phyloP scores from a whole-genome alignment of 257 asterid genomes.

The Fraxinus cuspidata region DNA sequence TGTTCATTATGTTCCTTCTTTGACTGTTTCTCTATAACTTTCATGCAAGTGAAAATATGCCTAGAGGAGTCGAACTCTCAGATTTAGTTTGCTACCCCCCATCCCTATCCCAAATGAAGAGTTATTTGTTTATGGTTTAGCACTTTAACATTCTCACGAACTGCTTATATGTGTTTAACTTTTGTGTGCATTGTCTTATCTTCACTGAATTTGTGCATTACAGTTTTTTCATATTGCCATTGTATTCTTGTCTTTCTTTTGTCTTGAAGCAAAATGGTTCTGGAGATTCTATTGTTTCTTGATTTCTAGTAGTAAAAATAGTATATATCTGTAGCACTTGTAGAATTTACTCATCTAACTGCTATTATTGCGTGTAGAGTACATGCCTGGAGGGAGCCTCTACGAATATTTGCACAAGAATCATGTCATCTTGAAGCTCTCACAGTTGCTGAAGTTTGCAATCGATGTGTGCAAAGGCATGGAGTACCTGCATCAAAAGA shows the following conservation, averaged over 20 bases:
- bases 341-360: conserved; percentile 26
- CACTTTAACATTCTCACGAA: not conserved
- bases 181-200: not conserved
- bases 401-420: conserved; percentile 73
- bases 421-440: conserved; percentile 53
- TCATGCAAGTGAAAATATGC: not conserved
- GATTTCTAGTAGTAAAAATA: not conserved
- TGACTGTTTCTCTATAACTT: not conserved
- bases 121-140: not conserved
- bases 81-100: not conserved
- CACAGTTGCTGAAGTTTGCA: conserved; percentile 70
- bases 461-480: conserved; percentile 91
- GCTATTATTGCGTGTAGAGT: conserved; percentile 49
- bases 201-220: too few relatives aligned
- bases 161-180: not conserved
- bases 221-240: not conserved
- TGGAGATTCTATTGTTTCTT: not conserved
- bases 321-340: not conserved
- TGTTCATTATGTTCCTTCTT: conserved; percentile 12
- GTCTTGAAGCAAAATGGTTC: conserved; percentile 17
- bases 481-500: conserved; percentile 83
- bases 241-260: conserved; percentile 17
- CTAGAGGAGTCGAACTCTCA: not conserved
- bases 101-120: not conserved
- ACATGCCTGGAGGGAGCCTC: conserved; percentile 88